Base-by-base conservation (phyloP, 2,329 filamentous ascomycete species). In the Cladophialophora chaetospira region DNA sequence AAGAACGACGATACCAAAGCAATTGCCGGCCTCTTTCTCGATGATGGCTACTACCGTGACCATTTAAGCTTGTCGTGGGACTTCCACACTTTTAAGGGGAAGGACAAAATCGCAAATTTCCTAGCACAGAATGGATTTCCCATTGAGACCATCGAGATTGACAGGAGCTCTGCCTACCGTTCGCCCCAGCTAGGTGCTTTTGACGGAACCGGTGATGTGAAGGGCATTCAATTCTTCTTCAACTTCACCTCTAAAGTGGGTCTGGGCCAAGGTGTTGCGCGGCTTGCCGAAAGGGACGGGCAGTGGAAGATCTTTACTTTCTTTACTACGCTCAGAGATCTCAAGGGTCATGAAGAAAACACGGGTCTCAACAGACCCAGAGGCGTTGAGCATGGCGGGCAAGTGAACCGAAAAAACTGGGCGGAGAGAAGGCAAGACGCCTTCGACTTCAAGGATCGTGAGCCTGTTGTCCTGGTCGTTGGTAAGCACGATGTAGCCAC, bases 251-350 rank as follows among this genome's bases (percentile, higher is more conserved):
- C 81, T 0, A 71, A 74, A 4, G 63, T 82, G 1, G 86, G 86
- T 0, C 62, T 63, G 0, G 87, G 85, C 0, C 70, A 76, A 1
- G 87, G 86, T 1, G 63, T 88, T 1, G 74, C 81, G 0, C 74
- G 83, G 3, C 68, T 88, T 0, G 73, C 77, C 0, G 68, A 76
- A 33, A 62, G 68, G 36, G 71, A 70, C 0, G 70, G 69, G 2
- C 55, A 71, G 4, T 88, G 84, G 85, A 86, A 84, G 66, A 79
- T 83, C 0, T 87, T 82, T 60, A 85, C 83, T 1, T 64, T 89
- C 0, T 88, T 83, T 65, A 88, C 86, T 0, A 74, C 77, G 0
- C 71, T 89, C 4, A 66, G 76, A 1, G 77, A 81, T 33, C 61
- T 89, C 4, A 79, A 74, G 3, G 82, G 79, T 0, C 71, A 78